Base-by-base conservation (phyloP, 2,329 filamentous ascomycete genomes). In the Neonectria magnoliae region DNA sequence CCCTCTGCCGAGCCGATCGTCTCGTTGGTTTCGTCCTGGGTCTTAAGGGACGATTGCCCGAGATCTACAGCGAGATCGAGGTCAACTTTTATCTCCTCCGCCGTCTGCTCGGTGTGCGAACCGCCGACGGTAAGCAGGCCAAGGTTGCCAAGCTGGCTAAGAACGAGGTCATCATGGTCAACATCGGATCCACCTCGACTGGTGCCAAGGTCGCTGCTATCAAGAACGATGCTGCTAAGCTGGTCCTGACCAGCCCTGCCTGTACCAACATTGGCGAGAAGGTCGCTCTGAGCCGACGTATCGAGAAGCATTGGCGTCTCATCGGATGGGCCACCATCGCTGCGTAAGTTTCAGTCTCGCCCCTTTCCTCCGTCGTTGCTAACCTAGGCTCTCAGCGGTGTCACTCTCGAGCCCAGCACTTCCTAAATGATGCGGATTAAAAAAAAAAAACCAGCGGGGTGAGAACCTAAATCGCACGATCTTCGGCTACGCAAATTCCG, bases 161-260 rank as follows among this genome's bases (percentile, higher is more conserved):
- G 90, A 98, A 97, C 83, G 96, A 99, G 82, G 94, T 98, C 76
- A 91, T 99, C 82, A 98, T 99, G 96, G 96, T 99, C 71, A 99
- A 99, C 86, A 99, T 99, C 78, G 96, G 96, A 67, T 97, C 93
- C 41, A 98, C 95, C 10, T 97, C 96, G 51, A 98, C 95, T 14
- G 96, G 96, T 81, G 96, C 96, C 72, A 99, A 98, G 89, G 93
- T 99, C 58, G 89, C 96, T 64, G 95, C 93, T 76, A 97, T 98
- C 78, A 98, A 96, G 88, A 94, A 95, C 77, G 96, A 99, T 87
- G 95, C 94, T 62, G 96, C 96, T 62, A 98, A 98, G 85, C 87
- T 99, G 71, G 91, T 93, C 65, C 85, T 99, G 74, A 98, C 94
- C 66, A 95, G 90, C 78, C 94, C 94, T 48, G 96, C 96, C 63